Conservation (phyloP, 768 basidiomycete species). For the Scleroderma citrinum region DNA sequence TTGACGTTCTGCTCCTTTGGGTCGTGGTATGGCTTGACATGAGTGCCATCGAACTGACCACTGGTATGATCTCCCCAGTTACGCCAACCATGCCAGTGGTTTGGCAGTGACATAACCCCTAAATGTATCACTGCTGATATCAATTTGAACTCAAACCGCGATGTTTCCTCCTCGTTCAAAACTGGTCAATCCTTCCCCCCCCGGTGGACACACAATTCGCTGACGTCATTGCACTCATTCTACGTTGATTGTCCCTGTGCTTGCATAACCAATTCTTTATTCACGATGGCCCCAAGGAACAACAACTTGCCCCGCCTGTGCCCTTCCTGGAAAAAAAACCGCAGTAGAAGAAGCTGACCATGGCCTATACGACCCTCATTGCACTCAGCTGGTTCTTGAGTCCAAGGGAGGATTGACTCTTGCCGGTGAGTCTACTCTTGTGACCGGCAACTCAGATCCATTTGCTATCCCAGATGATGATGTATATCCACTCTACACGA, state of each 20-base stretch:
- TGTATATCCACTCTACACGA: slow-evolving; percentile 16
- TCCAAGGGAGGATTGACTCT: slow-evolving; percentile 30
- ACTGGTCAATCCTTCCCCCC: too few relatives aligned
- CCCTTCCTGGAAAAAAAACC: slow-evolving; percentile 27
- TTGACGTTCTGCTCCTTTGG: too few relatives aligned
- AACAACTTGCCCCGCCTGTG: slow-evolving; percentile 42
- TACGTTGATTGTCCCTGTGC: slow-evolving; percentile 27
- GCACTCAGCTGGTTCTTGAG: slow-evolving; percentile 63
- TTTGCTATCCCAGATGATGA: slow-evolving; percentile 16
- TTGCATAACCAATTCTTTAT: slow-evolving; percentile 15
- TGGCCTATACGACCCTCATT: slow-evolving; percentile 52
- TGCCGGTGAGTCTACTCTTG: slow-evolving; percentile 16
- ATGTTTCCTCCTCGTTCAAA: too few relatives aligned
- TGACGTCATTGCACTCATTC: slow-evolving; percentile 19
- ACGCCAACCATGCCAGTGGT: too few relatives aligned
- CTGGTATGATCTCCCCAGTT: too few relatives aligned
- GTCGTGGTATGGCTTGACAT: too few relatives aligned
- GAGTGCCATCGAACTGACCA: too few relatives aligned
- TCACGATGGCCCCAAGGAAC: slow-evolving; percentile 29
- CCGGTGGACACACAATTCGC: slow-evolving; percentile 22
- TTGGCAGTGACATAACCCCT: too few relatives aligned
- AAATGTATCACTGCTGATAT: too few relatives aligned
- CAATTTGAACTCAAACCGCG: too few relatives aligned
- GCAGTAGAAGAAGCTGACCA: slow-evolving; percentile 62
- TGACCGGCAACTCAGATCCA: too few relatives aligned